These are phyloP conservation scores for Leucogyrophana mollusca DNA, from an alignment of 768 basidiomycete genomes.

Conservation along the genomic window DNA sequence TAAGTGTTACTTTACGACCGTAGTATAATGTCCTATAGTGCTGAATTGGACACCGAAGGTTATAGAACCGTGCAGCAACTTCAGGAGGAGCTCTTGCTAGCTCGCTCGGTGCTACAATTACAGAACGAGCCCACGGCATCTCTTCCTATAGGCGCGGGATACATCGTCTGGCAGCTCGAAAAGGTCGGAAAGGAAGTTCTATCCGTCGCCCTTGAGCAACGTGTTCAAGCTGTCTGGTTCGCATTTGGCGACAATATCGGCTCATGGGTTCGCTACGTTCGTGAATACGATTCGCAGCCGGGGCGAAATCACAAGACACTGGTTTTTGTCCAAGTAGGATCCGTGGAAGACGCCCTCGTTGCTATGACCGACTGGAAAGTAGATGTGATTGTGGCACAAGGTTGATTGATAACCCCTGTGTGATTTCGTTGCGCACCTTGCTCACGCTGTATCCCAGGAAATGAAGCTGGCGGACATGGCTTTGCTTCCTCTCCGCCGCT, in stretches of 20 bases:
- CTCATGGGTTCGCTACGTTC: conserved; percentile 61
- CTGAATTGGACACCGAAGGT: conserved; percentile 32
- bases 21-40: conserved; percentile 3
- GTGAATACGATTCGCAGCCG: conserved; percentile 47
- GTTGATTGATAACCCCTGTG: conserved; percentile 33
- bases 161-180: conserved; percentile 71
- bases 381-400: conserved; percentile 79
- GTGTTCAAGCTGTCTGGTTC: conserved; percentile 71
- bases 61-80: conserved; percentile 46
- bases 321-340: conserved; percentile 66
- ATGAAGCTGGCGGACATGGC: conserved; percentile 82
- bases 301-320: conserved; percentile 43
- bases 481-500: conserved; percentile 54
- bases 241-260: conserved; percentile 61
- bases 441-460: conserved; percentile 43
- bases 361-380: conserved; percentile 68
- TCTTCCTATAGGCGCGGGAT: conserved; percentile 71
- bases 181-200: conserved; percentile 45
- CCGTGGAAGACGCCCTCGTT: conserved; percentile 53
- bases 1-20: conserved; percentile 17
- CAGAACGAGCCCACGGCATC: conserved; percentile 27
- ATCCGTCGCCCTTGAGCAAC: conserved; percentile 48
- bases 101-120: conserved; percentile 42
- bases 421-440: neutral
- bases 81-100: conserved; percentile 49